Conservation (phyloP, 1,139 yeast species). For the Suhomyces bokatorum region DNA sequence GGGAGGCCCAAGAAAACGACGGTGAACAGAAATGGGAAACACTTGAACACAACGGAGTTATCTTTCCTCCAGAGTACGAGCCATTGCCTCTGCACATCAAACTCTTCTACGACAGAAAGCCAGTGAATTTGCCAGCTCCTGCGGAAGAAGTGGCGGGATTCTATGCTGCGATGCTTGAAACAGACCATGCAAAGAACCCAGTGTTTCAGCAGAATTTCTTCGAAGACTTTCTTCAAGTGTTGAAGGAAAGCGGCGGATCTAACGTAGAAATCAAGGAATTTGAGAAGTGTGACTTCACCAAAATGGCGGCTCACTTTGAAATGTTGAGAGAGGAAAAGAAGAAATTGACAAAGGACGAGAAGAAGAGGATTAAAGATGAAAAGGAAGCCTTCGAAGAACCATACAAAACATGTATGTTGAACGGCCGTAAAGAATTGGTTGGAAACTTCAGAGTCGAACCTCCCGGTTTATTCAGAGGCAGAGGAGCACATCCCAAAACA, state of each 20-base stretch:
- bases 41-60: constrained; percentile 83
- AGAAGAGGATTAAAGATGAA: constrained; percentile 68
- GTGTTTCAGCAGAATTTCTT: constrained; percentile 87
- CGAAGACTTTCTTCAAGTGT: constrained; percentile 67
- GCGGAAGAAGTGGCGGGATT: constrained; percentile 98
- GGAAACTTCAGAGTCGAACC: constrained; percentile 96
- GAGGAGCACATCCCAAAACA: constrained; percentile 96
- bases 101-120: constrained; percentile 70
- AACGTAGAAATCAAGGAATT: constrained; percentile 57
- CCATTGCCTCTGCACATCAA: constrained; percentile 82
- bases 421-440: constrained; percentile 88
- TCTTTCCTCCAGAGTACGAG: constrained; percentile 90
- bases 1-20: constrained; percentile 75
- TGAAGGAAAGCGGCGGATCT: constrained; percentile 69
- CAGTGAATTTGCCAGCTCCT: constrained; percentile 68
- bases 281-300: constrained; percentile 72
- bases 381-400: constrained; percentile 78
- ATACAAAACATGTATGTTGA: constrained; percentile 73
- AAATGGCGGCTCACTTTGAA: constrained; percentile 75
- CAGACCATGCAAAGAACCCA: constrained; percentile 88
- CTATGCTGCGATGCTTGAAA: constrained; percentile 82
- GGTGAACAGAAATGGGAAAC: constrained; percentile 85
- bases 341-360: constrained; percentile 64
- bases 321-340: constrained; percentile 71
- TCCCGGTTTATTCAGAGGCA: constrained; percentile 92